Base-by-base conservation (phyloP, 768 basidiomycete species). In the Phlebiopsis gigantea region DNA sequence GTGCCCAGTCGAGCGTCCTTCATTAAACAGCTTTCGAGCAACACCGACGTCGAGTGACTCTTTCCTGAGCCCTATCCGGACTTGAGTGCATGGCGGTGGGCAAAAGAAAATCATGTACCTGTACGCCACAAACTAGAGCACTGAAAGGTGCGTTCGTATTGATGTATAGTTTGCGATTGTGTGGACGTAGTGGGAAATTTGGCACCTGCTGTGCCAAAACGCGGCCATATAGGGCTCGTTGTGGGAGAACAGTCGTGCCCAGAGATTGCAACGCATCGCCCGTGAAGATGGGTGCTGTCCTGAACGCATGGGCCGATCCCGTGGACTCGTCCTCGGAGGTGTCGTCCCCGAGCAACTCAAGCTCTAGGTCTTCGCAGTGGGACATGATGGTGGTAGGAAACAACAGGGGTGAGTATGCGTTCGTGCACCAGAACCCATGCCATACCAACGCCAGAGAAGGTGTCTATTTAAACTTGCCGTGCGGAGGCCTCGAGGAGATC, bases 1-100 rank as follows among this genome's bases (percentile, higher is more conserved):
- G 68, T 70, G 0, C 87, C 87, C 6, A 81, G 62, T 3, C 73
- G 63, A 53, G 78, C 73, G 17, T 73, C 69, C 0, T 82, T 62
- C n/a, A 88, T 78, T 7, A 88, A 72, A 79, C 87, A 83, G 57
- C 74, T 83, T 63, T 88, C 86, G 0, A 88, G 62, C 6, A 88
- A 71, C 0, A 84, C 77, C 0, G 85, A 83, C 1, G 85, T 79
- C 0, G 84, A 87, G 46, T 88, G 86, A 0, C 83, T 85, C 61
- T 88, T 88, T 12, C 86, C 86, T 0, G 86, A 83, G 0, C 85
- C 85, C 57, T 58, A 31, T 6, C 17, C 5, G 19, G 6, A 14
- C 6, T 30, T 17, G 30, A 26, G 34, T 1, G 28, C 5, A 4
- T 5, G 5, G 15, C 2, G 8, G 6, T 42, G 19, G 12, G 15